Conservation (phyloP, 179 eudicot species). For the Amaranthus tricolor region DNA sequence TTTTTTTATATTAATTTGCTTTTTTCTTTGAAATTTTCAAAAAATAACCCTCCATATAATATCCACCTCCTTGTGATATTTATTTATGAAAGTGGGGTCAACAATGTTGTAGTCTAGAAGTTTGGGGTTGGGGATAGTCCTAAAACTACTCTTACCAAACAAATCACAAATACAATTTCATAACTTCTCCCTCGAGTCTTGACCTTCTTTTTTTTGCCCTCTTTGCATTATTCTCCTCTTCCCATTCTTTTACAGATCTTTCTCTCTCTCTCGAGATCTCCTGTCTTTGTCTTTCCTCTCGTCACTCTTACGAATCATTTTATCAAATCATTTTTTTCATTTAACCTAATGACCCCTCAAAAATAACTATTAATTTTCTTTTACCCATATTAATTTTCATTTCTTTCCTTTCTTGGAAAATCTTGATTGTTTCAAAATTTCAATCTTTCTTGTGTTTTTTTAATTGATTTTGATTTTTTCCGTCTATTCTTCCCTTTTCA, state of each 20-base stretch:
- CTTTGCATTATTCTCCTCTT: constrained; percentile 5
- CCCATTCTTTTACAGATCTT: background rate
- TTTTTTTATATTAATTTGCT: too few species aligned
- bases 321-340: too few species aligned
- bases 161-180: background rate
- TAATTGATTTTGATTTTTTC: background rate
- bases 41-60: too few species aligned
- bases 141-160: constrained; percentile 1
- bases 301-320: too few species aligned
- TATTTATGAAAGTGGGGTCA: too few species aligned
- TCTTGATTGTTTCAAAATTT: background rate
- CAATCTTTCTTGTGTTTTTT: background rate
- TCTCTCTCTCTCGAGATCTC: background rate
- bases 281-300: background rate
- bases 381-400: background rate
- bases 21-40: too few species aligned
- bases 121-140: too few species aligned
- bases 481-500: background rate
- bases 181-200: background rate
- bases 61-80: too few species aligned
- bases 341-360: too few species aligned
- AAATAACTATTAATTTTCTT: background rate
- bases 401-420: background rate
- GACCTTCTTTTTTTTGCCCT: background rate
- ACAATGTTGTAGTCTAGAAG: too few species aligned